Base-by-base conservation (phyloP, 257 asterid species). In the Pogostemon cablin region DNA sequence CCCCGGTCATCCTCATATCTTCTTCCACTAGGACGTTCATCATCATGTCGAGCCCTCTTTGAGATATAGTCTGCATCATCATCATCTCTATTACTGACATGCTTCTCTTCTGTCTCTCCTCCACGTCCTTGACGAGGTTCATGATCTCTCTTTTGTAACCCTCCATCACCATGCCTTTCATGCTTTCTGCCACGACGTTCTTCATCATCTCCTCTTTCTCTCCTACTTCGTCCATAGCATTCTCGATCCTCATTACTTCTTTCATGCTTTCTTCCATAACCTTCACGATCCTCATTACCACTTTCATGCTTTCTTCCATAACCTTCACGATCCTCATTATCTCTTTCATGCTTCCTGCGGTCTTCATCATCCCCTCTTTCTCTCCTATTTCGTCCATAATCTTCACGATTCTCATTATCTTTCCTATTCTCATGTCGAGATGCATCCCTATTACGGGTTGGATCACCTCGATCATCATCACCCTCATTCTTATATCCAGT, bases 11-110 rank as follows among this genome's bases (percentile, higher is more conserved):
- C 87, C 59, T 81, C 83, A 35, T 71, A 69, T 73, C 81, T 85
- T 68, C 86, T 79, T 38, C 86, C 84, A 71, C 82, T 73, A 64
- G 87, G 83, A 12, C 69, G 84, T 5, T 44, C 83, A 67, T 86
- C 96, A 43, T 88, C 93, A 67, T 83, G 71, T 62, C 86, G 82
- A 54, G 72, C 71, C 75, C 88, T 88, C 90, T 87, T 88, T 40
- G 83, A 79, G 69, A 82, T 41, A 41, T 69, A 44, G 8, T 77
- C 86, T 74, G 81, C 70, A 10, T 83, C 86, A 67, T 81, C 81
- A 58, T 83, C 90, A 72, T 84, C 79, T 65, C 80, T 77, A 58
- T 71, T 74, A 70, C 79, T 52, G 44, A 56, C 72, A 15, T 39
- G 79, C 44, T 86, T 85, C 53, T 84, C 91, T 72, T 72, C 82